Percentiles rank a stretch among this genome's conserved stretches.
These are phyloP conservation scores for Apophysomyces sp. DNA, from an alignment of 371 early-diverging fungal genomes.

Conservation along the genomic window DNA sequence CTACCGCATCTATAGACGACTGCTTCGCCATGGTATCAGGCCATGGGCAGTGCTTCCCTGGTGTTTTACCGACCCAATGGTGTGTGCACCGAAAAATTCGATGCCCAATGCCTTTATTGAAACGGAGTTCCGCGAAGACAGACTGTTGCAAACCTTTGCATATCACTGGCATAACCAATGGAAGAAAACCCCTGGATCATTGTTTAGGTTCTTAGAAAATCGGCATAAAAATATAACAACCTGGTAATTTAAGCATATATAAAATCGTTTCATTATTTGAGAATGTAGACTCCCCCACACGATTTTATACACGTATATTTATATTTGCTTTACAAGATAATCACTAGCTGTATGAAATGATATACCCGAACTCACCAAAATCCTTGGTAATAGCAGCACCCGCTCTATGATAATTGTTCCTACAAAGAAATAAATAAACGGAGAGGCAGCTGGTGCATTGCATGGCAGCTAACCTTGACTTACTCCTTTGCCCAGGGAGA, in stretches of 20 bases:
- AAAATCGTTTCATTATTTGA: too few relatives aligned
- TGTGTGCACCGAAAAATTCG: constrained; percentile 46
- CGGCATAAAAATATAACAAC: constrained; percentile 39
- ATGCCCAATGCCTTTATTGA: constrained; percentile 57
- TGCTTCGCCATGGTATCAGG: constrained; percentile 42
- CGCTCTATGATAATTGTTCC: too few relatives aligned
- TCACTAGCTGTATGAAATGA: too few relatives aligned
- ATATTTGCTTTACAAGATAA: too few relatives aligned
- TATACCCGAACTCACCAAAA: too few relatives aligned
- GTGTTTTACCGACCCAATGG: constrained; percentile 55
- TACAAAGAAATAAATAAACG: too few relatives aligned
- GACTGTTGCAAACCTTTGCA: constrained; percentile 47
- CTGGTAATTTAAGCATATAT: constrained; percentile 38
- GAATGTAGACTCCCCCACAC: too few relatives aligned
- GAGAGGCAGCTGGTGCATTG: too few relatives aligned
- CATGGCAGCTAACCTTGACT: too few relatives aligned
- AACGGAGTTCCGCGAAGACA: constrained; percentile 36
- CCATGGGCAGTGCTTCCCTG: constrained; percentile 55
- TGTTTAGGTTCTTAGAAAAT: constrained; percentile 47
- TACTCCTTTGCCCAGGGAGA: too few relatives aligned
- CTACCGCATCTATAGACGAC: constrained; percentile 44
- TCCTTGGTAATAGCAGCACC: too few relatives aligned
- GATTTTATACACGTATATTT: too few relatives aligned
- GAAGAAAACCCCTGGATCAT: constrained; percentile 47
- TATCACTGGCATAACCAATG: constrained; percentile 63